Evolutionary conservation across 169 alveolate species (phyloP).

Genomic region (Plasmodium vivax): DNA sequence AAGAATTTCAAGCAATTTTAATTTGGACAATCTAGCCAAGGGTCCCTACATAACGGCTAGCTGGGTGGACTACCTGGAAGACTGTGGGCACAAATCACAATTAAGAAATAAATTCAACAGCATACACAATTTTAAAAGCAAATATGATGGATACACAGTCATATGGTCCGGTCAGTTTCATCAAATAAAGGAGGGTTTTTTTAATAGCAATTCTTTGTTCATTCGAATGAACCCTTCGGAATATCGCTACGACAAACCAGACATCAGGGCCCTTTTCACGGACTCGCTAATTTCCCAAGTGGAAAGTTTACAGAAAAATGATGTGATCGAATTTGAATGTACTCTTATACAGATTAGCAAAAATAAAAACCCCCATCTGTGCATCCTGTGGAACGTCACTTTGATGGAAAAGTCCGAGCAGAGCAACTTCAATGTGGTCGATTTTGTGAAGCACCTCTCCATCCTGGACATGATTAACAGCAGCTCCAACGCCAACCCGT

Average conservation of each 20-base stretch:
- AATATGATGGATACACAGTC: slow-evolving; percentile 44
- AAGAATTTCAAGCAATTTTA: slow-evolving; percentile 37
- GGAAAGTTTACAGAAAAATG: slow-evolving; percentile 65
- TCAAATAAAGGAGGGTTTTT: slow-evolving; percentile 53
- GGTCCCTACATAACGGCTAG: slow-evolving; percentile 35
- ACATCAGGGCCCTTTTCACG: slow-evolving; percentile 30
- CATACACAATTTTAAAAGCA: slow-evolving; percentile 28
- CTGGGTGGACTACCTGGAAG: slow-evolving; percentile 60
- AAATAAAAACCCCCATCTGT: slow-evolving; percentile 38
- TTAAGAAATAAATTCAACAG: slow-evolving; percentile 47
- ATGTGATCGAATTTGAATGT: slow-evolving; percentile 34
- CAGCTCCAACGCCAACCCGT: slow-evolving; percentile 37
- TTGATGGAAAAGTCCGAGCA: slow-evolving; percentile 11
- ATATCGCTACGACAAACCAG: slow-evolving; percentile 39
- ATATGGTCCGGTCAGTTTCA: slow-evolving; percentile 21
- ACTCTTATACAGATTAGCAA: slow-evolving; percentile 46
- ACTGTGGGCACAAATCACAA: slow-evolving; percentile 63
- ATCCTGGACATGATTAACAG: slow-evolving; percentile 40
- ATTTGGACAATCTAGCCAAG: slow-evolving; percentile 33
- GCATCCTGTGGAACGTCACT: slow-evolving; percentile 33
- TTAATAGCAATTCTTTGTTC: slow-evolving; percentile 32
- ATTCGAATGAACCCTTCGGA: slow-evolving; percentile 67
- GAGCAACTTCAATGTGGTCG: slow-evolving; percentile 5
- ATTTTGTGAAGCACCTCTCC: slow-evolving; percentile 41
- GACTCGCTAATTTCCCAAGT: slow-evolving; percentile 18